Percentiles rank a stretch among this genome's conserved stretches.
These are phyloP conservation scores for Artemisia tridentata DNA, from an alignment of 129 eudicot genomes.

Conservation along the genomic window DNA sequence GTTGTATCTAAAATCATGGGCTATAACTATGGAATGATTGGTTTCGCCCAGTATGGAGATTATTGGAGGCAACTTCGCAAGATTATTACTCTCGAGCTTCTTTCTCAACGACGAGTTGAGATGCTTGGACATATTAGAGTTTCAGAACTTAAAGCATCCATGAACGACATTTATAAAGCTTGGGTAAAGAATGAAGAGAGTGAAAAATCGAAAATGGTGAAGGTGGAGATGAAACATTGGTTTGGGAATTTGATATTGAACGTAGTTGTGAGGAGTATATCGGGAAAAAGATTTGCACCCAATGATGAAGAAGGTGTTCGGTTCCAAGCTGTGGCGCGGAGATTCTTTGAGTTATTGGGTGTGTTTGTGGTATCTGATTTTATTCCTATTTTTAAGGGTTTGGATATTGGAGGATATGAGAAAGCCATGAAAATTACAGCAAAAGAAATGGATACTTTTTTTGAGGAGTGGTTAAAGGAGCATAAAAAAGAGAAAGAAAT, in stretches of 20 bases:
- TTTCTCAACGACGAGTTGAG: constrained; percentile 34
- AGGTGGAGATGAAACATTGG: constrained; percentile 28
- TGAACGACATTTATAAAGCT: constrained; percentile 8
- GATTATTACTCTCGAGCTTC: constrained; percentile 26
- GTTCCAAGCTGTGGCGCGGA: not conserved
- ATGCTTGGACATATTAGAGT: constrained; percentile 28
- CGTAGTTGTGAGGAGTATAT: constrained; percentile 8
- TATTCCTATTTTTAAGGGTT: constrained; percentile 25
- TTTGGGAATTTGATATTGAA: constrained; percentile 26
- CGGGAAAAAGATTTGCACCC: constrained; percentile 15
- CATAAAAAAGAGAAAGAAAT: constrained; percentile 4
- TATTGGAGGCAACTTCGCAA: constrained; percentile 37
- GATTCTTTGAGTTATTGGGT: constrained; percentile 26
- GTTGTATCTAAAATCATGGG: constrained; percentile 21
- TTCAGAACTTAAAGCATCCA: constrained; percentile 17
- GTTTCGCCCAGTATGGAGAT: constrained; percentile 28
- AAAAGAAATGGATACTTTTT: constrained; percentile 29
- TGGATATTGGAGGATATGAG: constrained; percentile 38
- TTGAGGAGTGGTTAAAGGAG: constrained; percentile 31
- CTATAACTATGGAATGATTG: constrained; percentile 33
- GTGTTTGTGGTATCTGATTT: constrained; percentile 32
- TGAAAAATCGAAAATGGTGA: constrained; percentile 14
- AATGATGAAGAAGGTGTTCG: constrained; percentile 21
- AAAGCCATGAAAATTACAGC: constrained; percentile 30
- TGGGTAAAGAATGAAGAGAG: constrained; percentile 19